Base-by-base conservation (phyloP, 169 alveolate genomes). In the Plasmodium adleri region DNA sequence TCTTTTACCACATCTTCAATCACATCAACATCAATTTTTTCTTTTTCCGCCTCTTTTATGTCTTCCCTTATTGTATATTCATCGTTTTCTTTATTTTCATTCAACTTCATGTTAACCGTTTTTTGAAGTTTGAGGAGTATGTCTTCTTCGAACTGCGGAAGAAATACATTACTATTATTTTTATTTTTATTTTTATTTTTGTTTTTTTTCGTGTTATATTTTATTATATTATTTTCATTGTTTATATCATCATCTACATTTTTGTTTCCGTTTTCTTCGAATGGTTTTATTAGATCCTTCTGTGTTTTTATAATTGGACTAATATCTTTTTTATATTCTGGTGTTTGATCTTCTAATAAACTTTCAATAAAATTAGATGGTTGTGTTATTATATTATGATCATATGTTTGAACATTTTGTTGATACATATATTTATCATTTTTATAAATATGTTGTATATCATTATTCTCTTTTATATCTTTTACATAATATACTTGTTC, bases 81-180 rank as follows among this genome's bases (percentile, higher is more conserved):
- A 8, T 60, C 12, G 47, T 60, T 5, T n/a, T 70, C 80, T 24
- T 26, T 15, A 7, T 9, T 15, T 4, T 39, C 15, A 9, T 66
- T 22, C 39, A 75, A 15, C 17, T 75, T 75, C 39, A 62, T 62
- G 10, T 66, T 75, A 6, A 75, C 39, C 68, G 47, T 66, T 52
- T 75, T 45, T 43, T 75, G 75, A 24, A 75, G 88, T 39, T 75
- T 75, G 22, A 75, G 28, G 28, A 75, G 88, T 8, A 75, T 75
- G 8, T 75, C 73, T 13, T 52, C 67, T 75, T 75, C 88, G 50
- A 75, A 75, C 3, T 17, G 47, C 0, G 88, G 88, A 13, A 75
- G 12, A 24, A 62, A 75, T 10, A 47, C 26, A 43, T 75, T 63
- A 45, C 64, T 75, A 47, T 75, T 75, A 52, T 75, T 75, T 9